Evolutionary conservation across 352 stramenopile species (phyloP).

Genomic region (Synura sp.): DNA sequence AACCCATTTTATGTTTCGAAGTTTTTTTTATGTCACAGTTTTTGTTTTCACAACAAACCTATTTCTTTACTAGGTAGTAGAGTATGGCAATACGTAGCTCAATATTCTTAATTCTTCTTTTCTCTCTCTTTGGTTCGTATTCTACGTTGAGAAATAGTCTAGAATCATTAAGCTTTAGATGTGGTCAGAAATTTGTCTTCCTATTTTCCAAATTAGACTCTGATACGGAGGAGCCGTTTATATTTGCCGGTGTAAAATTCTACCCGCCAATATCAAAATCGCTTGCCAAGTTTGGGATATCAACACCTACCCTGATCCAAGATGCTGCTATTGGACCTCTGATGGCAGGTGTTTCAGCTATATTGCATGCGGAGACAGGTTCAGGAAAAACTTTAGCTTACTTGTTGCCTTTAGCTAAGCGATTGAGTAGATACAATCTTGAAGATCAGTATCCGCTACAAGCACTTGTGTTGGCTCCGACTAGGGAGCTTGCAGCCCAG

Average conservation of each 20-base stretch:
- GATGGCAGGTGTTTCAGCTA: slow-evolving; percentile 10
- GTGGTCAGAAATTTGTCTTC: no score
- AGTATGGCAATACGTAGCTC: no score
- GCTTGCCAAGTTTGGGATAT: neutral
- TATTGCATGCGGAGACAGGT: slow-evolving; percentile 85
- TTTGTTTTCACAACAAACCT: no score
- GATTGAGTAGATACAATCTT: slow-evolving; percentile 50
- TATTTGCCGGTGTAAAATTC: slow-evolving; percentile 7
- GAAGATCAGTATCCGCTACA: slow-evolving; percentile 4
- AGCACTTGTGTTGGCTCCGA: slow-evolving; percentile 68
- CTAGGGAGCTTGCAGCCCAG: slow-evolving; percentile 69
- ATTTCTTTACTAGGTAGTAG: no score
- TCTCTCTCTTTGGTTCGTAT: no score
- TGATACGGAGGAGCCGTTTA: neutral
- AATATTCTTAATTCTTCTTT: no score
- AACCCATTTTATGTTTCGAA: no score
- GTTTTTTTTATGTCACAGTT: no score
- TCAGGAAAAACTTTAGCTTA: slow-evolving; percentile 96
- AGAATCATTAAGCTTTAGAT: no score
- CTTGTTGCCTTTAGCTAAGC: slow-evolving; percentile 84
- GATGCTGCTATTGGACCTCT: neutral
- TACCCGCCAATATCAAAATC: neutral
- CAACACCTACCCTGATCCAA: neutral
- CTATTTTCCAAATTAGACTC: no score
- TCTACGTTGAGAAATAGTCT: no score